Conservation (phyloP, 352 stramenopile species). For the Saprolegnia parasitica region DNA sequence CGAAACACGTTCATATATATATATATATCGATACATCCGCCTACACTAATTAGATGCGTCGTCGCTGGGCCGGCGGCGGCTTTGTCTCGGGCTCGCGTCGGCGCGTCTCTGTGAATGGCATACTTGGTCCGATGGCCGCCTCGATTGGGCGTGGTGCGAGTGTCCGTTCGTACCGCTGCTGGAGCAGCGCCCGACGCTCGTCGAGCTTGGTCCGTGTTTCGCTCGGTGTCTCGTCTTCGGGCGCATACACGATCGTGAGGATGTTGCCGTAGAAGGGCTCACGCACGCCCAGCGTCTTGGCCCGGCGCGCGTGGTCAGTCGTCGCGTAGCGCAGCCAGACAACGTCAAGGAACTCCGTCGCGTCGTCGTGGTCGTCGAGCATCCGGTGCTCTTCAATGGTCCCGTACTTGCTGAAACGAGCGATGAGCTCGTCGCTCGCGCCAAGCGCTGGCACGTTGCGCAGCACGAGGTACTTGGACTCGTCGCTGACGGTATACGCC, state of each 20-base stretch:
- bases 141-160: conserved; percentile 12
- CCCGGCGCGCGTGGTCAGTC: conserved; percentile 65
- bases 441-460: conserved; percentile 58
- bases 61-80: conserved; percentile 33
- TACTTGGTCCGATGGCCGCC: conserved; percentile 49
- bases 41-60: conserved; percentile 40
- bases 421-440: conserved; percentile 51
- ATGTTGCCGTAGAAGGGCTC: conserved; percentile 57
- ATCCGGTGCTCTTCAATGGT: conserved; percentile 46
- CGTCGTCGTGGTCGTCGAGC: conserved; percentile 49
- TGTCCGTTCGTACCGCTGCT: conserved; percentile 19
- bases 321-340: conserved; percentile 74
- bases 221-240: conserved; percentile 48
- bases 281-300: conserved; percentile 40
- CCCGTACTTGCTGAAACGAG: conserved; percentile 50
- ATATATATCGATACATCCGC: neutral
- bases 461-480: conserved; percentile 56
- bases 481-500: conserved; percentile 57
- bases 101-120: conserved; percentile 23
- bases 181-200: conserved; percentile 49
- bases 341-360: conserved; percentile 46
- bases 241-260: conserved; percentile 57
- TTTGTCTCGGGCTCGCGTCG: conserved; percentile 12
- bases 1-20: too few relatives aligned
- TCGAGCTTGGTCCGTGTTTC: conserved; percentile 63